phyloP scores from a whole-genome alignment of 2,329 filamentous ascomycete species.

The Helminthosporium solani region DNA sequence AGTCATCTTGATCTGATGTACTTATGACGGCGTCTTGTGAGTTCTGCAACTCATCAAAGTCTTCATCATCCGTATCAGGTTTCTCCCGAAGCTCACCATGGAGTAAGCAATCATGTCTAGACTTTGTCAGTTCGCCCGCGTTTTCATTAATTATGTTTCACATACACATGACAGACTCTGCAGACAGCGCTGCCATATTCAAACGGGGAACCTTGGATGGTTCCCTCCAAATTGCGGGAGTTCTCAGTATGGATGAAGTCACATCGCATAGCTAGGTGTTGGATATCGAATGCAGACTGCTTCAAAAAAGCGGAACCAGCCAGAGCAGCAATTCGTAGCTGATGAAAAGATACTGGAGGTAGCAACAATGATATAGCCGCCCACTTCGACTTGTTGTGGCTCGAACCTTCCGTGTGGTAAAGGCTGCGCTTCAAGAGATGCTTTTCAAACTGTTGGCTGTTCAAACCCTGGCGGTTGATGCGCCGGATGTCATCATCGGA shows the following conservation, averaged over 20 bases:
- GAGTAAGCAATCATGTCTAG: conserved; percentile 41
- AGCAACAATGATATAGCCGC: conserved; percentile 32
- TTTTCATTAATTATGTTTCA: background rate
- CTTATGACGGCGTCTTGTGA: no score
- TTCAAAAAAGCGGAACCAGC: conserved; percentile 41
- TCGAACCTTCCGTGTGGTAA: conserved; percentile 31
- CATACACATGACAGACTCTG: conserved; percentile 37
- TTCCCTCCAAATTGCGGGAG: conserved; percentile 4
- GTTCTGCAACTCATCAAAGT: background rate
- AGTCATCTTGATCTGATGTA: no score
- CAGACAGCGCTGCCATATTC: conserved; percentile 26
- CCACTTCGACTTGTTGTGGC: conserved; percentile 33
- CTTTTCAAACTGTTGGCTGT: conserved; percentile 8
- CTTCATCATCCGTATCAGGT: conserved; percentile 9
- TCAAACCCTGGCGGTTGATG: conserved; percentile 12
- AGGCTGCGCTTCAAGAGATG: conserved; percentile 18
- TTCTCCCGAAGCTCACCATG: conserved; percentile 45
- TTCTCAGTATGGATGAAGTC: conserved; percentile 12
- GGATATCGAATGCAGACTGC: conserved; percentile 41
- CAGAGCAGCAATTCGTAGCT: conserved; percentile 35
- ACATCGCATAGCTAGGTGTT: conserved; percentile 43
- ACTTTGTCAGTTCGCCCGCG: conserved; percentile 4
- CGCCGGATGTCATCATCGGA: conserved; percentile 11
- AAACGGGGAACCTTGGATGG: conserved; percentile 9
- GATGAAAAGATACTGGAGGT: conserved; percentile 17